Evolutionary conservation across 306 rosid species (phyloP), one percentile per base, ranked within the genome.

Genomic region (Fagus sylvatica): DNA sequence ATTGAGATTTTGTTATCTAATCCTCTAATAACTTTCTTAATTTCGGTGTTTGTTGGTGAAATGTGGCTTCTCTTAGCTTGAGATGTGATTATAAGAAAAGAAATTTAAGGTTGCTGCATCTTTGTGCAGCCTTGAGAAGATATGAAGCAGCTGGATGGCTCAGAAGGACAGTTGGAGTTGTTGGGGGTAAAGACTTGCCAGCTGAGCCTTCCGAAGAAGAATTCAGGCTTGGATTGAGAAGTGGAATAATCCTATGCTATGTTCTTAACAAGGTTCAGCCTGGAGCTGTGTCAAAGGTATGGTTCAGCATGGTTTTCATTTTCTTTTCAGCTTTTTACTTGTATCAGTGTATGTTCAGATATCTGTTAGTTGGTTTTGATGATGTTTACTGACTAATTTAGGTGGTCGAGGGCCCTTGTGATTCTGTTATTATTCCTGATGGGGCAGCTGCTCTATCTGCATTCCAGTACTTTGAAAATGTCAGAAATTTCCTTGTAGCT

Each of bases 181-280:
- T 93, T 32, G 88, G 87, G 28, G 97, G 93, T 76, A 96, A 91
- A 77, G 99, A 93, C 73, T 85, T 96, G 65, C 94, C 97, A 1
- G 96, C 93, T 3, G 94, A 91, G 83, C 98, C 99, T 57, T 90
- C 98, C n/a, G 98, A 96, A 86, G 94, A 89, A 85, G 87, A 87
- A 19, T 96, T 96, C 76, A 87, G 96, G 78, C 85, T 88, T 43
- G 99, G 90, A 78, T 88, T 96, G 84, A 91, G 93, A 4, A 91
- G 94, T 56, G 99, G 99, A 36, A 93, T 93, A 53, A 84, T 96
- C 80, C 97, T 96, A 7, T 93, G 99, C 78, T 88, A 82, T 84
- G 97, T 85, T 76, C 84, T 96, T 51, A 96, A 96, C 86, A 96
- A 85, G 85, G 77, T 96, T 79, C 87, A 88, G 75, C 93, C 98